Evolutionary conservation across 2,329 filamentous ascomycete genomes (phyloP).

Genomic region (Fusarium sp.): DNA sequence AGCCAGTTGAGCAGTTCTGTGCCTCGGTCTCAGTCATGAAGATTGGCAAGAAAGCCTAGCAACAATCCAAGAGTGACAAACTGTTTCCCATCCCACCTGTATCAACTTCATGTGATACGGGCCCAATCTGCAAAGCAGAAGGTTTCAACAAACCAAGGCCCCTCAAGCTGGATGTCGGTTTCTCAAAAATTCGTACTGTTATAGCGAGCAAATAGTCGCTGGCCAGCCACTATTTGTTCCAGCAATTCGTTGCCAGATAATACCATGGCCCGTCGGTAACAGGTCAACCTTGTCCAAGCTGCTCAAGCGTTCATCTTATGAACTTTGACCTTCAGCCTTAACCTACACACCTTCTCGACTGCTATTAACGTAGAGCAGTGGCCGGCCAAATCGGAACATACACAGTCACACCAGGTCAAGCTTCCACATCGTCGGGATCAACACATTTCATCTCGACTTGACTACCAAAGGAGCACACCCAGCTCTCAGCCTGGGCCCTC

Average conservation of each 20-base stretch:
- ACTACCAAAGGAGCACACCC: slow-evolving; percentile 55
- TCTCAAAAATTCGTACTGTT: too few species aligned
- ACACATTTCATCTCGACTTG: slow-evolving; percentile 58
- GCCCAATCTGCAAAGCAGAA: too few species aligned
- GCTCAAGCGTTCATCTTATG: background rate
- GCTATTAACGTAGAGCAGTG: slow-evolving; percentile 23
- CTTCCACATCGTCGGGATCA: slow-evolving; percentile 52
- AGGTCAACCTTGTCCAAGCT: background rate
- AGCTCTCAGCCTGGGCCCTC: slow-evolving; percentile 45
- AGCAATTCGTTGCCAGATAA: background rate
- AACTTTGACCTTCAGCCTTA: slow-evolving; percentile 25
- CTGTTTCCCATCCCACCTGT: too few species aligned
- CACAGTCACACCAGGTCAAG: slow-evolving; percentile 49
- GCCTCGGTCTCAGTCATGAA: too few species aligned
- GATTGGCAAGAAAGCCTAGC: too few species aligned
- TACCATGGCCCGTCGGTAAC: background rate
- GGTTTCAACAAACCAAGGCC: too few species aligned
- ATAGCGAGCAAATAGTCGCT: too few species aligned
- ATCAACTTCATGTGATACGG: too few species aligned
- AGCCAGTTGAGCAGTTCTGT: too few species aligned
- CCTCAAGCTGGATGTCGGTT: too few species aligned
- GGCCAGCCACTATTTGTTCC: too few species aligned
- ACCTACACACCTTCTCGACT: slow-evolving; percentile 27
- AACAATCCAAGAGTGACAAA: too few species aligned
- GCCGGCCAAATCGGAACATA: slow-evolving; percentile 46